Conservation (phyloP, 225 moss, liverwort and hornwort species). For the Sphagnum tenellum region DNA sequence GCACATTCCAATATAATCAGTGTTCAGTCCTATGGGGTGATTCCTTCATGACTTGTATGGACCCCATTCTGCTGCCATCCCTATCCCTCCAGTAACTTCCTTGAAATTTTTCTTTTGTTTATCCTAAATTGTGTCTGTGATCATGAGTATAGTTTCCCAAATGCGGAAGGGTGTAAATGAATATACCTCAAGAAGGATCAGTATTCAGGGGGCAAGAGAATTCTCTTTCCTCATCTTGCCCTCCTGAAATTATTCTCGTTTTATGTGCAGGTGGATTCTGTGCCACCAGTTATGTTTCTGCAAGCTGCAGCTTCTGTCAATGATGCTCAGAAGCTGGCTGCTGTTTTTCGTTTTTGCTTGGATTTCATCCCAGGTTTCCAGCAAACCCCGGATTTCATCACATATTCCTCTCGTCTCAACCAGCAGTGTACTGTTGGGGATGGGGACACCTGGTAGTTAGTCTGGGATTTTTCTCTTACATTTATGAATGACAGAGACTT, state of each 20-base stretch:
- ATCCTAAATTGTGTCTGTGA: too few relatives aligned
- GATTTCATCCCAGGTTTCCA: conserved; percentile 83
- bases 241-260: neutral
- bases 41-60: too few relatives aligned
- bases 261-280: conserved; percentile 48
- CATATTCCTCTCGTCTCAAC: conserved; percentile 53
- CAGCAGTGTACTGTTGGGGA: conserved; percentile 32
- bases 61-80: too few relatives aligned
- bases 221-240: neutral
- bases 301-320: conserved; percentile 62
- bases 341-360: conserved; percentile 77
- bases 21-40: too few relatives aligned
- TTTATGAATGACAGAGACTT: too few relatives aligned
- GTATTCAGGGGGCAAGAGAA: neutral
- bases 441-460: conserved; percentile 17
- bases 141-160: too few relatives aligned
- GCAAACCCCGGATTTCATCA: conserved; percentile 62
- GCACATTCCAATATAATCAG: too few relatives aligned
- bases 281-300: conserved; percentile 69
- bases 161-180: too few relatives aligned
- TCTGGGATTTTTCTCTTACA: too few relatives aligned
- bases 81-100: too few relatives aligned
- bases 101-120: too few relatives aligned
- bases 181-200: too few relatives aligned
- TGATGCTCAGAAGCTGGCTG: conserved; percentile 59